Evolutionary conservation across 768 basidiomycete genomes (phyloP).

Genomic region (Panellus pusillus): DNA sequence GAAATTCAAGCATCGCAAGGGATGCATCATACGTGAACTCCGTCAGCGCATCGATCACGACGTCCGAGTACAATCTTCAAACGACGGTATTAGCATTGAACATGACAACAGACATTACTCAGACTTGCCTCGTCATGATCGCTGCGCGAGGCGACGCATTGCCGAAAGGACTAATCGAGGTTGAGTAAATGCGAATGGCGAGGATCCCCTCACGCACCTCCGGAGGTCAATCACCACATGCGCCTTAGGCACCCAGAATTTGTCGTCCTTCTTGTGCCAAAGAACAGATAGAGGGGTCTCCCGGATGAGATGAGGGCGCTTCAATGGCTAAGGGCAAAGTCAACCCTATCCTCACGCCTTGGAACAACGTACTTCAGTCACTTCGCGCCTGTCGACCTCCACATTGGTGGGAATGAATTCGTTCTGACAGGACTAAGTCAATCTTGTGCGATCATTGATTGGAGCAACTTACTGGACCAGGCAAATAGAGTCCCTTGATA

Average conservation of each 20-base stretch:
- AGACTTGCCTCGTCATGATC: conserved; percentile 67
- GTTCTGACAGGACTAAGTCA: conserved; percentile 40
- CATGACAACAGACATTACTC: background rate
- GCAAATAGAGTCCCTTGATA: conserved; percentile 71
- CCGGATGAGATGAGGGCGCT: conserved; percentile 72
- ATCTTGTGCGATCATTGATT: no score
- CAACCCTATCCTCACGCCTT: background rate
- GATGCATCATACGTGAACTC: conserved; percentile 94
- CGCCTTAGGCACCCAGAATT: conserved; percentile 93
- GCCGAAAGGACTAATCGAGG: conserved; percentile 48
- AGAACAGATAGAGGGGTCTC: conserved; percentile 71
- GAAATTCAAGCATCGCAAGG: conserved; percentile 83
- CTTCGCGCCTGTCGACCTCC: conserved; percentile 75
- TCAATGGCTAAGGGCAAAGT: conserved; percentile 54
- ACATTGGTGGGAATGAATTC: conserved; percentile 88
- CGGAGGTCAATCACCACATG: conserved; percentile 72
- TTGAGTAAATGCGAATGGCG: background rate
- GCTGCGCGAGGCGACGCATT: conserved; percentile 65
- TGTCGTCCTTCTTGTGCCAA: conserved; percentile 98
- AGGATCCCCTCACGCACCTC: conserved; percentile 47
- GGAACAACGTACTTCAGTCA: conserved; percentile 50
- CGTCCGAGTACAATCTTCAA: conserved; percentile 71
- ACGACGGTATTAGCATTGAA: conserved; percentile 1
- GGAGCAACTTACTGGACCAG: conserved; percentile 43
- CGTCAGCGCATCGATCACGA: conserved; percentile 85